These are phyloP conservation scores for Cokeromyces recurvatus DNA, from an alignment of 371 early-diverging fungal species.

Conservation along the genomic window DNA sequence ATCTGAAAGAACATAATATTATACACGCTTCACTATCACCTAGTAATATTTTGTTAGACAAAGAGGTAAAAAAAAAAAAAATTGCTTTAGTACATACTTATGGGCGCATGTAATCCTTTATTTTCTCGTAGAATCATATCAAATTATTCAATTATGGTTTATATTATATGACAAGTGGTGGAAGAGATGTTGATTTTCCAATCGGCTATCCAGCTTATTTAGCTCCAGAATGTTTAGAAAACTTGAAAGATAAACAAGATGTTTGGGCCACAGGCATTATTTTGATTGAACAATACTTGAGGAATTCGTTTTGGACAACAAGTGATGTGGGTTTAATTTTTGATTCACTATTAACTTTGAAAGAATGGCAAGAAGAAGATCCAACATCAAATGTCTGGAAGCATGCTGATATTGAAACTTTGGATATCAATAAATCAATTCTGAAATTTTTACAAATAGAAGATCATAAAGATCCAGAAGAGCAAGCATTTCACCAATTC, in stretches of 20 bases:
- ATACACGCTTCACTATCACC: constrained; percentile 50
- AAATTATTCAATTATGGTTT: constrained; percentile 63
- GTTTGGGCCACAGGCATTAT: constrained; percentile 61
- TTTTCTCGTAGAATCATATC: constrained; percentile 36
- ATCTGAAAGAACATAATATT: constrained; percentile 41
- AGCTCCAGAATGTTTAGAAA: constrained; percentile 30
- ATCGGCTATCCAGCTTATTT: constrained; percentile 48
- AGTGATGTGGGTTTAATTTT: constrained; percentile 40
- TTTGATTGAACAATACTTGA: constrained; percentile 50
- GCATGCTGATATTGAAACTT: constrained; percentile 21
- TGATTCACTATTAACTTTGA: constrained; percentile 30
- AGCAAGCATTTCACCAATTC: constrained; percentile 20
- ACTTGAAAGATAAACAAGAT: constrained; percentile 36
- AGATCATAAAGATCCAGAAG: constrained; percentile 6
- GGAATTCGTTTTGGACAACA: constrained; percentile 56
- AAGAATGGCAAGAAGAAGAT: constrained; percentile 26
- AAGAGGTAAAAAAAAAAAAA: constrained; percentile 31
- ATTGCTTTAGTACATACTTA: no score
- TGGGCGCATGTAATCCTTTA: no score
- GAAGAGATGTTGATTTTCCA: constrained; percentile 59
- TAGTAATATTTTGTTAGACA: constrained; percentile 48
- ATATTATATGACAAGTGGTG: constrained; percentile 57
- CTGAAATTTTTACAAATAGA: constrained; percentile 29
- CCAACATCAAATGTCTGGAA: constrained; percentile 23
- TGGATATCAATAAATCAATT: constrained; percentile 34